Conservation (phyloP, 164 flowering plant species). For the Pachysandra terminalis region DNA sequence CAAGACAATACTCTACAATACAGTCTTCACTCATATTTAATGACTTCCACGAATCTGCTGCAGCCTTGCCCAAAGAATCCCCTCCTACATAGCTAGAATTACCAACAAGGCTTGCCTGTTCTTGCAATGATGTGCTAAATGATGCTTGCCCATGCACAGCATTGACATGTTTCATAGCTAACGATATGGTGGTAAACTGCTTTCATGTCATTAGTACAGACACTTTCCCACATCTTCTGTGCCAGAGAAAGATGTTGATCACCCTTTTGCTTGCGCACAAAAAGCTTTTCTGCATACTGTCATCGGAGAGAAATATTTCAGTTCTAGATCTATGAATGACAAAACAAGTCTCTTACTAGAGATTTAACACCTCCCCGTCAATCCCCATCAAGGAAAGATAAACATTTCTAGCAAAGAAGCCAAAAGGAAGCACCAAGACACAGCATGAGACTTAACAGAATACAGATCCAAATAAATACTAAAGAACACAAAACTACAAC, state of each 20-base stretch:
- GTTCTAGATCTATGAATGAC: slow-evolving; percentile 1
- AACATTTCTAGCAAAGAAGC: background rate
- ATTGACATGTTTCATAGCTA: slow-evolving; percentile 60
- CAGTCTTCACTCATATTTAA: slow-evolving; percentile 26
- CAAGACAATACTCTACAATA: slow-evolving; percentile 36
- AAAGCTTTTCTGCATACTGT: slow-evolving; percentile 78
- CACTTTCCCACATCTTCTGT: slow-evolving; percentile 74
- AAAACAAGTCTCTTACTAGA: background rate
- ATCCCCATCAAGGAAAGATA: no score
- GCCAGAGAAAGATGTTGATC: slow-evolving; percentile 37
- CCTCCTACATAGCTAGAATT: slow-evolving; percentile 25
- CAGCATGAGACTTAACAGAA: no score
- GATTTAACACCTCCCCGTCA: no score
- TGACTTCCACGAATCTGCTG: slow-evolving; percentile 29
- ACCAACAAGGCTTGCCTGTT: slow-evolving; percentile 35
- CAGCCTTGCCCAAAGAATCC: slow-evolving; percentile 24
- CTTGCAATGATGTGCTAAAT: slow-evolving; percentile 42
- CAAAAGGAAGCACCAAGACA: background rate
- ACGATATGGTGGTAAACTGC: slow-evolving; percentile 69
- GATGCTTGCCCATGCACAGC: slow-evolving; percentile 42
- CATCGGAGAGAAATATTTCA: slow-evolving; percentile 18
- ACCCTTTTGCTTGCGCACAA: slow-evolving; percentile 49
- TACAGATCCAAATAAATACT: no score
- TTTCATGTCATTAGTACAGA: slow-evolving; percentile 67
- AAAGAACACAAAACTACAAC: no score